Evolutionary conservation across 495 filamentous ascomycete species (phyloP).

Genomic region (Aspergillus biplanus): DNA sequence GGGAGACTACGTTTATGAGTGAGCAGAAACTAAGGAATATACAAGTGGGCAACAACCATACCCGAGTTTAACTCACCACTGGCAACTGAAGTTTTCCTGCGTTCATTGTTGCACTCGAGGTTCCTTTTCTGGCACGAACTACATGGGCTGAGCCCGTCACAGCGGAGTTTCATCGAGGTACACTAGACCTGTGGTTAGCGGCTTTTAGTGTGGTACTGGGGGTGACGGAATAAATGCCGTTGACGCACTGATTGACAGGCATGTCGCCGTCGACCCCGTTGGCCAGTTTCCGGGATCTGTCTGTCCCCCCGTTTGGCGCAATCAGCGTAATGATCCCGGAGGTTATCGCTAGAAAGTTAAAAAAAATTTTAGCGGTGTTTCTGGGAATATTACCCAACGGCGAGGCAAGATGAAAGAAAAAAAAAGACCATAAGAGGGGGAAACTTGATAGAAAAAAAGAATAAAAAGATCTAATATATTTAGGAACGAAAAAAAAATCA

Average conservation of each 20-base stretch:
- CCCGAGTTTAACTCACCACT: conserved; percentile 24
- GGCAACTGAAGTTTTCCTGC: conserved; percentile 21
- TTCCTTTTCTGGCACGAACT: conserved; percentile 50
- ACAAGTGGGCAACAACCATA: conserved; percentile 13
- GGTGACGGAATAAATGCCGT: not conserved
- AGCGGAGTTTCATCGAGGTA: conserved; percentile 56
- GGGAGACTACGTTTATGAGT: conserved; percentile 22
- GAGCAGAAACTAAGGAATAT: not conserved
- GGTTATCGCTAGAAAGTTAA: conserved; percentile 41
- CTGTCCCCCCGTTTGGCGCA: conserved; percentile 47
- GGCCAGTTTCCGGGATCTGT: conserved; percentile 49
- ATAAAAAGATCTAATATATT: no score
- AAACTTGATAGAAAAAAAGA: not conserved
- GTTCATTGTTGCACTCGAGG: conserved; percentile 46
- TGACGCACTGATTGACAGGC: conserved; percentile 49
- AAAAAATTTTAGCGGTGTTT: conserved; percentile 1
- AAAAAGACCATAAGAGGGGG: not conserved
- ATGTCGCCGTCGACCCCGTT: conserved; percentile 50
- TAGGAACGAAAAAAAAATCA: no score
- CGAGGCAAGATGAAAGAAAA: not conserved
- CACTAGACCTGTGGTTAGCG: conserved; percentile 36
- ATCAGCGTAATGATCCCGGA: conserved; percentile 50
- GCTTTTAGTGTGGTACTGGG: not conserved
- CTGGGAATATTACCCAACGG: no score
- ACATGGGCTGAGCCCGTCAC: conserved; percentile 52